These are phyloP conservation scores for Arbutus unedo DNA, from an alignment of 148 eudicot genomes.

Conservation along the genomic window DNA sequence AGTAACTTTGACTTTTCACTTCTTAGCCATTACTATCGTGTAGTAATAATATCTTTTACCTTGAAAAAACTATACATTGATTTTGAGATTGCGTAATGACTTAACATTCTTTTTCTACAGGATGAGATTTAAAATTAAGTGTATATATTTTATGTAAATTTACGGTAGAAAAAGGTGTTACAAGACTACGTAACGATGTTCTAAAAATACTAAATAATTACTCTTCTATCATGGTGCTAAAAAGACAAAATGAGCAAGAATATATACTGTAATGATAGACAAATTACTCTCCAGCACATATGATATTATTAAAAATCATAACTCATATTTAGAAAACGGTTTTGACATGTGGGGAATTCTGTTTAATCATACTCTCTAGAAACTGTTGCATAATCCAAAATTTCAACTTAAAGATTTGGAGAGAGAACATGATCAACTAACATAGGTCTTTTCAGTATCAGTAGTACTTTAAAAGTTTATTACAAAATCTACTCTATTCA, in stretches of 20 bases:
- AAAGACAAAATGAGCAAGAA: background rate
- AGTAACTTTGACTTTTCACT: constrained; percentile 14
- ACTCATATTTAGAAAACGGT: background rate
- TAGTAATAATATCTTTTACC: no score
- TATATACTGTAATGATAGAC: background rate
- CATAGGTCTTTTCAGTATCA: background rate
- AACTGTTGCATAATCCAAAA: background rate
- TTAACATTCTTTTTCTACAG: no score
- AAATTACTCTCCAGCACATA: background rate
- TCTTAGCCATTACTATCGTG: background rate
- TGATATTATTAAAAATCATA: background rate
- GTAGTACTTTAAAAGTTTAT: background rate
- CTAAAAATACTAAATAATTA: background rate
- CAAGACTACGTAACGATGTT: no score
- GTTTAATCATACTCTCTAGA: constrained; percentile 9
- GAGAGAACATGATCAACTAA: background rate
- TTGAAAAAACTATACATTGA: no score
- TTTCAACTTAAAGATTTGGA: background rate
- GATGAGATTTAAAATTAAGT: no score
- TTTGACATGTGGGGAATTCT: constrained; percentile 4
- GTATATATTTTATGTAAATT: no score
- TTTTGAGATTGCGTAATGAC: no score
- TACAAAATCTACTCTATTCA: no score
- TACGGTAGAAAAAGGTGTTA: no score
- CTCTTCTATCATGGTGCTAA: background rate